These are phyloP conservation scores for Gonapodya prolifera DNA, from an alignment of 192 early-diverging fungal genomes.

Conservation along the genomic window DNA sequence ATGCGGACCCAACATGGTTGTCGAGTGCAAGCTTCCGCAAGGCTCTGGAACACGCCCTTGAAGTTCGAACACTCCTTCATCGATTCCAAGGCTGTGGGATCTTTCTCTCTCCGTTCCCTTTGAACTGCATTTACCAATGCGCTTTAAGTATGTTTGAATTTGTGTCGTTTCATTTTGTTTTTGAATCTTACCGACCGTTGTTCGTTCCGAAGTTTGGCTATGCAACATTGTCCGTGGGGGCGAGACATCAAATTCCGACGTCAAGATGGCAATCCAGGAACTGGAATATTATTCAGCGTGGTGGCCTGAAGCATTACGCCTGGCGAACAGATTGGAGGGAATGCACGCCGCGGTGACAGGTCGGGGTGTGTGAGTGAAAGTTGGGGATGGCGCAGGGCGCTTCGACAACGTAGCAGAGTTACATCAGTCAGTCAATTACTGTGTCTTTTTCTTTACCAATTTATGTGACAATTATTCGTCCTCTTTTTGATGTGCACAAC, in stretches of 20 bases:
- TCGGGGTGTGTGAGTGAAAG: too few species aligned
- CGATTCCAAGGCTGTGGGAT: neutral
- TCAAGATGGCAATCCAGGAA: neutral
- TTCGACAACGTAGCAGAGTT: too few species aligned
- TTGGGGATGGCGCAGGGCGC: too few species aligned
- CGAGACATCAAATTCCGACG: neutral
- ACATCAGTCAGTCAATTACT: too few species aligned
- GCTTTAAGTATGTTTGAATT: neutral
- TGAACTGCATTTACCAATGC: neutral
- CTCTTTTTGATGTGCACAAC: too few species aligned
- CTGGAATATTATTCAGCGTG: neutral
- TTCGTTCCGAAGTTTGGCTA: neutral
- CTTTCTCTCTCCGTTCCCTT: neutral
- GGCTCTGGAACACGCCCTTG: neutral
- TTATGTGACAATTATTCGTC: too few species aligned
- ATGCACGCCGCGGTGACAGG: too few species aligned
- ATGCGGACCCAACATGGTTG: neutral
- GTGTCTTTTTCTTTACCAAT: too few species aligned
- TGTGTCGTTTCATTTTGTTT: neutral
- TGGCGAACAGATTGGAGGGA: too few species aligned
- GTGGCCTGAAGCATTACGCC: neutral
- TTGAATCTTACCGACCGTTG: neutral
- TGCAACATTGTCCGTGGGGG: neutral
- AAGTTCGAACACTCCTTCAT: neutral
- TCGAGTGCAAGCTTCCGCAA: neutral